Conservation (phyloP, 1,284 basidiomycete species). For the Hemileia vastatrix region DNA sequence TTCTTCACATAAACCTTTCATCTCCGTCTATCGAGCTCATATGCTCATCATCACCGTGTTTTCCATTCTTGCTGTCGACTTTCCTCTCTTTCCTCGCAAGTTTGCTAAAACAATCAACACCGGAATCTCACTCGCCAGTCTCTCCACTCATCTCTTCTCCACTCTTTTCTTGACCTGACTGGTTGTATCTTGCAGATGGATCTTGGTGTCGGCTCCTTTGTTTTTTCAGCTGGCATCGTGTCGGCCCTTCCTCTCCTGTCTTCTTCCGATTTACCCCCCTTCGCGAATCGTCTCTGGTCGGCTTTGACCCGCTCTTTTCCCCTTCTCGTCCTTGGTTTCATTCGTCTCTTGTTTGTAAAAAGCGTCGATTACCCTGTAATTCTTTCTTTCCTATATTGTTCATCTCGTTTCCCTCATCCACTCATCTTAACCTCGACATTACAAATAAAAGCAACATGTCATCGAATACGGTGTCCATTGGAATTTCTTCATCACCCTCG, state of each 20-base stretch:
- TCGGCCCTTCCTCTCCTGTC: constrained; percentile 61
- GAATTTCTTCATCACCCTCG: constrained; percentile 98
- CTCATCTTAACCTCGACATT: constrained; percentile 4
- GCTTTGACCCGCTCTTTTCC: constrained; percentile 51
- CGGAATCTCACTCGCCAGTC: constrained; percentile 74
- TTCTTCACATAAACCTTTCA: constrained; percentile 51
- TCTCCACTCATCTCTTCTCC: neutral
- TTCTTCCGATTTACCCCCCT: neutral
- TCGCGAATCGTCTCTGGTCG: constrained; percentile 16
- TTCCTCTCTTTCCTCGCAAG: constrained; percentile 74
- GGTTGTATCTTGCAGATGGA: constrained; percentile 64
- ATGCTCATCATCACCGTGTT: constrained; percentile 90
- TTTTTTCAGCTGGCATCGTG: constrained; percentile 85
- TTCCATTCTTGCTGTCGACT: constrained; percentile 92
- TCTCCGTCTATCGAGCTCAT: constrained; percentile 83
- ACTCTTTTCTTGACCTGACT: constrained; percentile 5
- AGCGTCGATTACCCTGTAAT: constrained; percentile 82
- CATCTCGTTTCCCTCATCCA: neutral
- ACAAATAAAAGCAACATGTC: constrained; percentile 67
- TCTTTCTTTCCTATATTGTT: constrained; percentile 16
- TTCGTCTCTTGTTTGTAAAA: constrained; percentile 78
- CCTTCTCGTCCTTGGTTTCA: constrained; percentile 61
- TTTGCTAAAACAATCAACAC: constrained; percentile 90
- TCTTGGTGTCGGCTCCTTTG: constrained; percentile 88
- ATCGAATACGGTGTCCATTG: constrained; percentile 95